Evolutionary conservation across 2,329 filamentous ascomycete genomes (phyloP).

Genomic region (Fusarium verrucosum): DNA sequence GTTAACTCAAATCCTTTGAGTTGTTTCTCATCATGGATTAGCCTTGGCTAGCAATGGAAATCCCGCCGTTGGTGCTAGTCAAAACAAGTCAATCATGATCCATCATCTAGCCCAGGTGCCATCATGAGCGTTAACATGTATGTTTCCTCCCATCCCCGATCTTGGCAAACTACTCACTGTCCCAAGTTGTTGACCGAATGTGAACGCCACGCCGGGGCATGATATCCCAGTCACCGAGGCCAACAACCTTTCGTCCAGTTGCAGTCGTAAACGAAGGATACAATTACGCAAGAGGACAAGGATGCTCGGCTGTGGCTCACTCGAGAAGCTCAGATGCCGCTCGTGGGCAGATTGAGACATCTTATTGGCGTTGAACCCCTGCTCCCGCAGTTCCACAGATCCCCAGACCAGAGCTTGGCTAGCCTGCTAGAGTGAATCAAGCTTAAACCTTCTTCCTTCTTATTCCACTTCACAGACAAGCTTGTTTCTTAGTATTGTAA

Average conservation of each 20-base stretch:
- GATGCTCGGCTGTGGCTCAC: slow-evolving; percentile 14
- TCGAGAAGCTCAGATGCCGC: slow-evolving; percentile 25
- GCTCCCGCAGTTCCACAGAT: slow-evolving; percentile 30
- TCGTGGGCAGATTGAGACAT: slow-evolving; percentile 33
- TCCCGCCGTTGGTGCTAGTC: slow-evolving; percentile 17
- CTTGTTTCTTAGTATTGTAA: slow-evolving; percentile 39
- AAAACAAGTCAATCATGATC: slow-evolving; percentile 33
- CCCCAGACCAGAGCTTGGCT: slow-evolving; percentile 24
- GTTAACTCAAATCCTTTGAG: slow-evolving; percentile 1
- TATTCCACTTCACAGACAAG: slow-evolving; percentile 23
- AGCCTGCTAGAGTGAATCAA: slow-evolving; percentile 14
- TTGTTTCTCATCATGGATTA: slow-evolving; percentile 1
- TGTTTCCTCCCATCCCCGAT: slow-evolving; percentile 25
- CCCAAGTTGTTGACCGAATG: slow-evolving; percentile 41
- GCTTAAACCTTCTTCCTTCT: slow-evolving; percentile 21
- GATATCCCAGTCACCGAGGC: slow-evolving; percentile 15
- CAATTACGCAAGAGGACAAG: slow-evolving; percentile 1
- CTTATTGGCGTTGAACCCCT: slow-evolving; percentile 34
- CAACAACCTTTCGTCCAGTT: background rate
- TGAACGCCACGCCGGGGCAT: slow-evolving; percentile 23
- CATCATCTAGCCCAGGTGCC: slow-evolving; percentile 26
- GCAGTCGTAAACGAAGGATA: slow-evolving; percentile 31
- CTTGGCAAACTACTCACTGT: slow-evolving; percentile 33
- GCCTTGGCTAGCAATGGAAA: background rate
- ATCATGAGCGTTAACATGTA: slow-evolving; percentile 15